Conservation (phyloP, 2,329 filamentous ascomycete species). For the Penicillium hesseltinei region DNA sequence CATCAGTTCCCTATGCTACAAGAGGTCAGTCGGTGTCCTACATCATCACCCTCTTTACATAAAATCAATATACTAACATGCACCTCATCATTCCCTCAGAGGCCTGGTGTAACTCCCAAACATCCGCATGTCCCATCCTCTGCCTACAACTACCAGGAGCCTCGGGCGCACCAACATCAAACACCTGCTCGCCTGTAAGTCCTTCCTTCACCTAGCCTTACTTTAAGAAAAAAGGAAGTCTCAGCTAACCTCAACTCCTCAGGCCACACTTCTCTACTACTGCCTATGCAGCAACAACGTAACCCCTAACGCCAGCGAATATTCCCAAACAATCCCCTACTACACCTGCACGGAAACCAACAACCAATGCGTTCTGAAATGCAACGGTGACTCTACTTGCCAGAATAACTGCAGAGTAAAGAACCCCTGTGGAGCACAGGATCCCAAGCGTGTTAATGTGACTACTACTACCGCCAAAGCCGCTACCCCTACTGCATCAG, state of each 20-base stretch:
- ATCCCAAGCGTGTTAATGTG: slow-evolving; percentile 55
- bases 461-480: slow-evolving; percentile 42
- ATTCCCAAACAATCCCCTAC: slow-evolving; percentile 62
- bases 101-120: slow-evolving; percentile 46
- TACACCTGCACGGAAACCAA: slow-evolving; percentile 59
- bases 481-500: slow-evolving; percentile 41
- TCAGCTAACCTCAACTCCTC: slow-evolving; percentile 2
- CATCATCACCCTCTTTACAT: background rate
- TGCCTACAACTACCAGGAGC: slow-evolving; percentile 43
- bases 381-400: slow-evolving; percentile 50
- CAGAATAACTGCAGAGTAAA: slow-evolving; percentile 51
- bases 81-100: slow-evolving; percentile 18
- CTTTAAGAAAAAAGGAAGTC: background rate
- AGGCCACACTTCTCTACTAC: slow-evolving; percentile 51
- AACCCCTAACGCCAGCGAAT: slow-evolving; percentile 59
- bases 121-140: slow-evolving; percentile 45
- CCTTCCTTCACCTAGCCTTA: background rate
- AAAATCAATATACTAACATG: background rate
- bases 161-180: slow-evolving; percentile 33
- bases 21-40: slow-evolving; percentile 31
- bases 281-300: slow-evolving; percentile 57
- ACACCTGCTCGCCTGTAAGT: slow-evolving; percentile 44
- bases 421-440: slow-evolving; percentile 62
- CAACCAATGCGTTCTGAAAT: slow-evolving; percentile 55
- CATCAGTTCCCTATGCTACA: slow-evolving; percentile 34